Base-by-base conservation (phyloP, 169 alveolate species). In the Plasmodium blacklocki region DNA sequence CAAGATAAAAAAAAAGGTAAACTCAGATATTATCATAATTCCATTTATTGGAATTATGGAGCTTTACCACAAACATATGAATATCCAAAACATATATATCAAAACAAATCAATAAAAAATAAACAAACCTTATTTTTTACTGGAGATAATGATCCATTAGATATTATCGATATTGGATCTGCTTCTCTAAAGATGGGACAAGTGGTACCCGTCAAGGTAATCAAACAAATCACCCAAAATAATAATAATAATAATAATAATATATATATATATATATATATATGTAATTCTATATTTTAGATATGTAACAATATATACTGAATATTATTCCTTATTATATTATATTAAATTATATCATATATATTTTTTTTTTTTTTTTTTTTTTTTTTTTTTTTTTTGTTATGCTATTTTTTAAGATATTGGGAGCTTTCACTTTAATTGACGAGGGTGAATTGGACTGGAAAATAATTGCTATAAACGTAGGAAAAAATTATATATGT, bases 381-480 rank as follows among this genome's bases (percentile, higher is more conserved):
- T 59, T 14, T 58, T n/a, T 18, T 2, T 29, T 6, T 23, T 18
- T 26, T 29, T 59, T 74, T 15, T 59, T 19, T 74, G 0, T 43
- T 74, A 15, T 49, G 23, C 3, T 19, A 14, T 58, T 5, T 4
- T 6, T 8, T 0, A 12, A 80, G 85, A 12, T 80, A 21, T 59
- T 76, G 15, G 89, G 89, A 11, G 89, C 89, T 2, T 76, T 76
- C 19, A 76, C 89, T 18, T 52, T 76, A 14, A 76, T 76, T 18
- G 89, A 76, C 19, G 89, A 76, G 58, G 89, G 89, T 7, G 78
- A 76, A 29, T 68, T 76, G 68, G 89, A 76, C 59, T 76, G 89
- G 89, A 76, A 76, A 58, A 76, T 76, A 29, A 76, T 76, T 15
- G 89, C 78, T 7, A 76, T 76, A 18, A 76, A 76, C 39, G 89